Percentiles rank a stretch among this genome's conserved stretches.
Conservation (phyloP, 2,329 filamentous ascomycete genomes). For the Botrytis cinerea region DNA sequence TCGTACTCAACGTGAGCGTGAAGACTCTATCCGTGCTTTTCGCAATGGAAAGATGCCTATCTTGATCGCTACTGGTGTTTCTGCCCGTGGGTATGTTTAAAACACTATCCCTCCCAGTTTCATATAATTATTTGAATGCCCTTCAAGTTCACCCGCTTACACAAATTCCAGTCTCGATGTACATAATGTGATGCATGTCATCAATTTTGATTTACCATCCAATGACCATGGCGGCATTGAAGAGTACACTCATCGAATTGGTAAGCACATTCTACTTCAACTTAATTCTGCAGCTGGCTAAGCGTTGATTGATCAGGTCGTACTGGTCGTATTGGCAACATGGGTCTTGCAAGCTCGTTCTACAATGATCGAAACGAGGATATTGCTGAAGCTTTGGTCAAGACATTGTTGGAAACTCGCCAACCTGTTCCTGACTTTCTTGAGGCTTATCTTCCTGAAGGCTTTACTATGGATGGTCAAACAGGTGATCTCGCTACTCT, state of each 20-base stretch:
- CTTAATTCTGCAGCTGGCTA: slow-evolving; percentile 17
- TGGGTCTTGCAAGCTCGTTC: slow-evolving; percentile 84
- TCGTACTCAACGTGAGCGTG: slow-evolving; percentile 86
- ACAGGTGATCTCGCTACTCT: slow-evolving; percentile 29
- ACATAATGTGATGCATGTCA: slow-evolving; percentile 81
- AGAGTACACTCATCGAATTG: slow-evolving; percentile 94
- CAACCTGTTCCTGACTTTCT: slow-evolving; percentile 85
- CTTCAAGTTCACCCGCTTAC: neutral
- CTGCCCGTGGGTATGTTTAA: slow-evolving; percentile 67
- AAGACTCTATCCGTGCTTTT: slow-evolving; percentile 88
- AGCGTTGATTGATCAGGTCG: slow-evolving; percentile 58
- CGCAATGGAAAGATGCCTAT: slow-evolving; percentile 73
- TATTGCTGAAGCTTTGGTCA: slow-evolving; percentile 72
- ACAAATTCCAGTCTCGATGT: slow-evolving; percentile 63
- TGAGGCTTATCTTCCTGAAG: slow-evolving; percentile 60
- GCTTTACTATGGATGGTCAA: slow-evolving; percentile 40
- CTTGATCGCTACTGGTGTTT: slow-evolving; percentile 81
- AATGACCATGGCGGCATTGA: slow-evolving; percentile 79
- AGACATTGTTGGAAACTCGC: slow-evolving; percentile 76
- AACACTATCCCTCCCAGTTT: neutral
- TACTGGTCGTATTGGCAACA: slow-evolving; percentile 89
- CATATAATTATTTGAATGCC: neutral
- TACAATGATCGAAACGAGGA: slow-evolving; percentile 77
- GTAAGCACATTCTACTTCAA: slow-evolving; percentile 49
- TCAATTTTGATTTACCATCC: slow-evolving; percentile 88